A percentile compares a stretch with the other conserved stretches of the same genome.
Evolutionary conservation across 2,329 filamentous ascomycete species (phyloP).

Genomic region (Fusarium sacchari): DNA sequence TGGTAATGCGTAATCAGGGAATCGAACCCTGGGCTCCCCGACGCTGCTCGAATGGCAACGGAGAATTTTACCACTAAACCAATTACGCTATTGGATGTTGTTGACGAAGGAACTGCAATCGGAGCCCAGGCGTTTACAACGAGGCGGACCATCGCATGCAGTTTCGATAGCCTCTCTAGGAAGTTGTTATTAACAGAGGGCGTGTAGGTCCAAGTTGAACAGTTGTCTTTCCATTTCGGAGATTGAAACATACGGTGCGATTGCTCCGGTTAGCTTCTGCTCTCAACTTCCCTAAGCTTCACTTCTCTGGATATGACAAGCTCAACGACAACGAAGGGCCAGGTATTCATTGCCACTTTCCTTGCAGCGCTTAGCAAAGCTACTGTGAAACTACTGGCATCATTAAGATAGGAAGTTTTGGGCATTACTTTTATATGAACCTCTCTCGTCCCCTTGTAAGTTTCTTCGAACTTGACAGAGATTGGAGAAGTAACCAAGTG

Average conservation of each 20-base stretch:
- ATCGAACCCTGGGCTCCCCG: neutral
- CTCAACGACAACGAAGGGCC: neutral
- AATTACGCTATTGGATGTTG: neutral
- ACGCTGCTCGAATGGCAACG: neutral
- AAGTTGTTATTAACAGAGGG: neutral
- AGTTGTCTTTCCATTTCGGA: neutral
- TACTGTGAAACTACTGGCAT: neutral
- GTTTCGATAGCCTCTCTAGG: accelerated
- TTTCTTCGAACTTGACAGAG: neutral
- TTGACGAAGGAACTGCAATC: accelerated
- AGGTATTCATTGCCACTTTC: neutral
- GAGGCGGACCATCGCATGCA: accelerated
- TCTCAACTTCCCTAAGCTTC: neutral
- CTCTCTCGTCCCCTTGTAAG: neutral
- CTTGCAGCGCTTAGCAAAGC: neutral
- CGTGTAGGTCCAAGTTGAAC: accelerated
- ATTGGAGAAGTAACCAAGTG: neutral
- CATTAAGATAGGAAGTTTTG: neutral
- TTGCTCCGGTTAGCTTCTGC: neutral
- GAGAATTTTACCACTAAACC: neutral
- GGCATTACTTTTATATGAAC: neutral
- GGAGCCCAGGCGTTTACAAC: accelerated
- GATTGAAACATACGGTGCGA: neutral
- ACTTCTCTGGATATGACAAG: too few species aligned
- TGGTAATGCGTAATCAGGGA: neutral